Evolutionary conservation across 1,284 basidiomycete genomes (phyloP).

Genomic region (Sphaerobolus stellatus): DNA sequence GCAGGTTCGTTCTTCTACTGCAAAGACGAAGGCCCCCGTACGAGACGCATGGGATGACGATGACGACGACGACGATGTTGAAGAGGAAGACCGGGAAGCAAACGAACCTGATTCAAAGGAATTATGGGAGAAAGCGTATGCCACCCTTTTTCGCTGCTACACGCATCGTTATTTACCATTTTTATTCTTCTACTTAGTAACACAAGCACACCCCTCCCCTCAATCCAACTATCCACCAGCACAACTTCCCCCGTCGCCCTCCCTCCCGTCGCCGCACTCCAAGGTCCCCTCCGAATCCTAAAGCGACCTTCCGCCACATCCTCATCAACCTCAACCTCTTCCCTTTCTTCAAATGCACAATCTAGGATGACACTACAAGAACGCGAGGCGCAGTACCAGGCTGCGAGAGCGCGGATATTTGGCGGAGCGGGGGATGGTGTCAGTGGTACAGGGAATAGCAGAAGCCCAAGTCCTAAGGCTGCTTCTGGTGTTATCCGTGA

Average conservation of each 20-base stretch:
- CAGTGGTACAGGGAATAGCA: background rate
- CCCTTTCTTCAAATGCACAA: slow-evolving; percentile 11
- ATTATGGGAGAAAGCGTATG: slow-evolving; percentile 50
- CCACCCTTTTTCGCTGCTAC: slow-evolving; percentile 10
- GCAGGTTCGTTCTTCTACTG: background rate
- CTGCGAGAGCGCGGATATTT: slow-evolving; percentile 41
- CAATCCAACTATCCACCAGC: slow-evolving; percentile 39
- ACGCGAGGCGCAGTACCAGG: slow-evolving; percentile 39
- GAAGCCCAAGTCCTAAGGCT: background rate
- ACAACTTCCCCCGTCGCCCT: slow-evolving; percentile 22
- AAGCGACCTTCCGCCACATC: slow-evolving; percentile 31
- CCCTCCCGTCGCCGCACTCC: slow-evolving; percentile 36
- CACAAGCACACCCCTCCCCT: slow-evolving; percentile 45
- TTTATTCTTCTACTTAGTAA: slow-evolving; percentile 34
- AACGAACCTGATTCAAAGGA: slow-evolving; percentile 21
- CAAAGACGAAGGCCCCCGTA: slow-evolving; percentile 18
- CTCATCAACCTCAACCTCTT: slow-evolving; percentile 11
- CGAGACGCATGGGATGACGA: slow-evolving; percentile 48
- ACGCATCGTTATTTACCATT: slow-evolving; percentile 10
- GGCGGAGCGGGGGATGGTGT: slow-evolving; percentile 10
- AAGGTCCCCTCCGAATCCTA: slow-evolving; percentile 37
- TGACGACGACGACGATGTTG: slow-evolving; percentile 32
- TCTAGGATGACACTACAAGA: slow-evolving; percentile 32
- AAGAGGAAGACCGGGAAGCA: slow-evolving; percentile 30
- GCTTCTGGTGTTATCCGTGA: slow-evolving; percentile 16